Evolutionary conservation across 2,329 filamentous ascomycete genomes (phyloP).

Genomic region (Colletotrichum kahawae): DNA sequence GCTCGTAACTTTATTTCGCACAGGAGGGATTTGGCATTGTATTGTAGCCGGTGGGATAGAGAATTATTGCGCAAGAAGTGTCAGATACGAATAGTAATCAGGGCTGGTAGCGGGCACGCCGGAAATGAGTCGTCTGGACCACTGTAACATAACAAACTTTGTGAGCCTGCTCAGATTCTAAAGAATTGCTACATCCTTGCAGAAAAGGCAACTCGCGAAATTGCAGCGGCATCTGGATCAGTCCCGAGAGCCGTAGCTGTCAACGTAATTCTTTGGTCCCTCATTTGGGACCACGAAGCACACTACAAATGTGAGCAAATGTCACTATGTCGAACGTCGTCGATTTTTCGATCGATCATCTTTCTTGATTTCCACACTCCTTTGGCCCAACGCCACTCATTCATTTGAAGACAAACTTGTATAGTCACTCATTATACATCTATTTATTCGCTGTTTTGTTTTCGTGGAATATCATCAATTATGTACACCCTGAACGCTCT

Average conservation of each 20-base stretch:
- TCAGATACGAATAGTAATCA: not conserved
- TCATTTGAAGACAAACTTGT: not conserved
- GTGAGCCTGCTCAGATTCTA: not conserved
- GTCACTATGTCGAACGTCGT: not conserved
- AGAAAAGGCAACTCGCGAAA: not conserved
- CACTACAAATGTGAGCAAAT: not conserved
- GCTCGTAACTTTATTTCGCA: not conserved
- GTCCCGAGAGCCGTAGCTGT: not conserved
- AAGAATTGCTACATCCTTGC: not conserved
- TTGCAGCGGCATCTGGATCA: not conserved
- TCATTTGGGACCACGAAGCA: not conserved
- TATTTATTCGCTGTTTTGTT: not conserved
- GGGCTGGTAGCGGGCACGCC: not conserved
- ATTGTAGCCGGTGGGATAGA: not conserved
- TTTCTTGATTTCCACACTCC: not conserved
- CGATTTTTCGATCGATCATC: not conserved
- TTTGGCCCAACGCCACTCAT: not conserved
- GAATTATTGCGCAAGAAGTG: not conserved
- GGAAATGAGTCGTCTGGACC: not conserved
- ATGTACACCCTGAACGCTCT: not conserved
- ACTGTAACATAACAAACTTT: not conserved
- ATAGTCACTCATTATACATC: not conserved
- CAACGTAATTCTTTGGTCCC: not conserved
- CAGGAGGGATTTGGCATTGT: not conserved
- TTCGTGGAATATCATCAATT: fast-evolving